These are phyloP conservation scores for Rhodotorula kratochvilovae DNA, from an alignment of 768 basidiomycete genomes.

Conservation along the genomic window DNA sequence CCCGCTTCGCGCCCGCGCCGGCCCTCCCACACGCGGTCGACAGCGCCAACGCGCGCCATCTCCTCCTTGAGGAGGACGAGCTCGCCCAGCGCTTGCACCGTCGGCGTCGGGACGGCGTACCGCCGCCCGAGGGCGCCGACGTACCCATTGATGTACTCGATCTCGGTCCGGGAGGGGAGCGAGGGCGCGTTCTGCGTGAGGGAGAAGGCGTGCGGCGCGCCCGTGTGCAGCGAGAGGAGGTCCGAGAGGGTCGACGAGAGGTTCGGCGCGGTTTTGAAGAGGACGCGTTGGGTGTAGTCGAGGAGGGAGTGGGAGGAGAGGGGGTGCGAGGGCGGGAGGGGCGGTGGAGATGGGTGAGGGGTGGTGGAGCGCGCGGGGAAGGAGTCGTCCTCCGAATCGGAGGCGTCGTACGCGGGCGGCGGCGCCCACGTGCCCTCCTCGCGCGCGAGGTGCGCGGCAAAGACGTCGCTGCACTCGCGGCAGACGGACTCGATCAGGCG, in stretches of 20 bases:
- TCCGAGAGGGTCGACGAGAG: constrained; percentile 78
- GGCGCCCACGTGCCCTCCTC: constrained; percentile 36
- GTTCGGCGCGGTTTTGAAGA: constrained; percentile 60
- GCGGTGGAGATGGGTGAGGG: constrained; percentile 47
- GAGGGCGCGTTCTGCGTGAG: constrained; percentile 19
- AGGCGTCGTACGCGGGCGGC: background rate
- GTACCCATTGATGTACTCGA: constrained; percentile 79
- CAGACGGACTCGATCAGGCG: constrained; percentile 59
- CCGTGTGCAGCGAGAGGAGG: constrained; percentile 48
- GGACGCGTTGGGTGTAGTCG: constrained; percentile 59
- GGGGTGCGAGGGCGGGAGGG: constrained; percentile 48
- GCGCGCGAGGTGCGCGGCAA: constrained; percentile 48
- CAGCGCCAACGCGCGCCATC: constrained; percentile 28
- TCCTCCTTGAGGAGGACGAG: constrained; percentile 46
- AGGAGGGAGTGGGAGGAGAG: constrained; percentile 55
- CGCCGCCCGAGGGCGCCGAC: constrained; percentile 60
- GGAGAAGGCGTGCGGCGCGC: background rate
- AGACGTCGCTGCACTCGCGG: constrained; percentile 64
- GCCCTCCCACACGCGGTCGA: constrained; percentile 25
- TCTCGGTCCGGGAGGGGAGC: constrained; percentile 57
- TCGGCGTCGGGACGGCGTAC: constrained; percentile 59
- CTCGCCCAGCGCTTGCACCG: constrained; percentile 44
- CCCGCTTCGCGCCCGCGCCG: background rate
- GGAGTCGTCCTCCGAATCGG: constrained; percentile 26
- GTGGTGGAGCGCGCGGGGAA: constrained; percentile 48